Evolutionary conservation across 345 rosid species (phyloP).

Genomic region (Salix suchowensis): DNA sequence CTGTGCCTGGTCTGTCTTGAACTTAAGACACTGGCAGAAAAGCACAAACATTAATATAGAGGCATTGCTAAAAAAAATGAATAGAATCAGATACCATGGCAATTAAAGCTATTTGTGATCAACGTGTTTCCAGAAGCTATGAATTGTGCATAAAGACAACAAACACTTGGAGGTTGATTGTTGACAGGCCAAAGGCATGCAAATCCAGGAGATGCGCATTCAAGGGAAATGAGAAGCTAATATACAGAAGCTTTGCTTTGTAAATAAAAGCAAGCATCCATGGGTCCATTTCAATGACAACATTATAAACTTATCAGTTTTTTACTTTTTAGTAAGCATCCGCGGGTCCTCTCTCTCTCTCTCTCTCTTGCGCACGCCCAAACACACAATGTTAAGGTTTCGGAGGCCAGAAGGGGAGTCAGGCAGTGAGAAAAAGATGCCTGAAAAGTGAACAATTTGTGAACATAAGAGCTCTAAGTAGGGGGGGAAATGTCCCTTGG

Average conservation of each 20-base stretch:
- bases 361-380: not conserved
- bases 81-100: not conserved
- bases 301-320: not conserved
- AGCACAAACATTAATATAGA: not conserved
- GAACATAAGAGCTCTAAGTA: not conserved
- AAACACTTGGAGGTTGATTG: not conserved
- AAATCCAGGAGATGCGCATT: not conserved
- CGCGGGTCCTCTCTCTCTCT: no score
- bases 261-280: not conserved
- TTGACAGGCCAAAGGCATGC: not conserved
- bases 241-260: not conserved
- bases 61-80: not conserved
- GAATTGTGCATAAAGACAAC: not conserved
- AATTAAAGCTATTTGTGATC: not conserved
- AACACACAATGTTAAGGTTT: not conserved
- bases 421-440: not conserved
- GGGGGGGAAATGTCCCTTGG: not conserved
- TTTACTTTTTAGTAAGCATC: not conserved
- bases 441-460: not conserved
- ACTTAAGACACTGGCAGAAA: constrained; percentile 74
- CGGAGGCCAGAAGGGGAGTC: not conserved
- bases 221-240: not conserved
- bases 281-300: not conserved
- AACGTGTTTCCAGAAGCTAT: not conserved
- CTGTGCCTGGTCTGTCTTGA: constrained; percentile 96